These are phyloP conservation scores for Centella asiatica DNA, from an alignment of 129 eudicot genomes.

Conservation along the genomic window DNA sequence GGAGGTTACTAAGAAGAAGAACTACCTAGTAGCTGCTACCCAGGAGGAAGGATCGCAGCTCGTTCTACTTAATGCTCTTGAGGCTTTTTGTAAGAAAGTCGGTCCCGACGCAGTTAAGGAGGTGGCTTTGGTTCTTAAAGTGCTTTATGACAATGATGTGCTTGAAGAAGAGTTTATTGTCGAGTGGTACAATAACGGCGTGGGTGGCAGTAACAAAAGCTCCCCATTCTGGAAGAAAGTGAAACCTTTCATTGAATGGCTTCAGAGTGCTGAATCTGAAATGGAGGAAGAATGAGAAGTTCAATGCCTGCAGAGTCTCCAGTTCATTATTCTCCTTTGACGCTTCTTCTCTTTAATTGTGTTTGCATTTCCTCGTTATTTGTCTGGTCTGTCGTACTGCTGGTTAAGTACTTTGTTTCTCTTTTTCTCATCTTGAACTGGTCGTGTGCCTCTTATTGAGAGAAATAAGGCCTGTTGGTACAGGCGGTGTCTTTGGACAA, in stretches of 20 bases:
- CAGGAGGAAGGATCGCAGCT: slow-evolving; percentile 24
- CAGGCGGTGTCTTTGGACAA: neutral
- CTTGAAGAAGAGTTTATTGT: slow-evolving; percentile 31
- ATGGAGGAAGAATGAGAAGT: slow-evolving; percentile 23
- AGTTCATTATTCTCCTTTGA: neutral
- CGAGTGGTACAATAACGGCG: slow-evolving; percentile 26
- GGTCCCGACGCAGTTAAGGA: slow-evolving; percentile 25
- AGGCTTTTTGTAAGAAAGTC: slow-evolving; percentile 24
- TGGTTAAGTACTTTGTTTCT: neutral
- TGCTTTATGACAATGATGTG: slow-evolving; percentile 26
- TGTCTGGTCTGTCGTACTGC: neutral
- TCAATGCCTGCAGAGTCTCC: neutral
- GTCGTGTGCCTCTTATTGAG: neutral
- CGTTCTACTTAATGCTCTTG: slow-evolving; percentile 21
- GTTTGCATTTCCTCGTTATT: neutral
- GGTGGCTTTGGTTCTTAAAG: slow-evolving; percentile 28
- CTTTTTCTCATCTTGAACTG: neutral
- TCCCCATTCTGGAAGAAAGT: slow-evolving; percentile 30
- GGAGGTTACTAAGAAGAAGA: slow-evolving; percentile 26
- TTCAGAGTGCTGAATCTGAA: slow-evolving; percentile 38
- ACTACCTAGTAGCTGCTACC: slow-evolving; percentile 19
- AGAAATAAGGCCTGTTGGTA: neutral
- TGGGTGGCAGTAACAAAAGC: slow-evolving; percentile 15
- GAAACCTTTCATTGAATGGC: slow-evolving; percentile 40
- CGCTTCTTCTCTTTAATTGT: neutral